Percentiles rank a stretch among this genome's conserved stretches.
phyloP scores from a whole-genome alignment of 148 eudicot genomes.

The Polygonum maritimum region DNA sequence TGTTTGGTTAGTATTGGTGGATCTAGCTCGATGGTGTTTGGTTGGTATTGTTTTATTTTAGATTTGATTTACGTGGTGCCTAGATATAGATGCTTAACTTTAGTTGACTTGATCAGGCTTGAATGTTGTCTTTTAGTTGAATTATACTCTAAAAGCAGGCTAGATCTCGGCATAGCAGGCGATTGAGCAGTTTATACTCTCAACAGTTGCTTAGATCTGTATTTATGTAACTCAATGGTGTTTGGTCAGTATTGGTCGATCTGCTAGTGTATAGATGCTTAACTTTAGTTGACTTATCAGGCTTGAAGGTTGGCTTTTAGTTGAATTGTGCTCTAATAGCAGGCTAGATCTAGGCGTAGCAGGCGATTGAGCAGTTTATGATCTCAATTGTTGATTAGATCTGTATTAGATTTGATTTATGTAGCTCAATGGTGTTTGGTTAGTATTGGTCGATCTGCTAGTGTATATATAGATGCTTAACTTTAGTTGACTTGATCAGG shows the following conservation, averaged over 20 bases:
- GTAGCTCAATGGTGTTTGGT: neutral
- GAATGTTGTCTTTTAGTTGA: neutral
- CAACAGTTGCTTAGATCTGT: neutral
- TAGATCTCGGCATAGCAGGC: too few species aligned
- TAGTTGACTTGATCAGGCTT: neutral
- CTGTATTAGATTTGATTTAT: neutral
- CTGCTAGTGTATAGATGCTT: neutral
- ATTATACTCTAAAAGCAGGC: too few species aligned
- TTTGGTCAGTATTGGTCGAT: neutral
- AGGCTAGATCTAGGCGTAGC: neutral
- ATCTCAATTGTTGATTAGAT: neutral
- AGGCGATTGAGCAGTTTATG: neutral
- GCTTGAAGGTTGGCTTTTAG: neutral
- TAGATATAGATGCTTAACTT: neutral
- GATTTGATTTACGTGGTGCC: neutral
- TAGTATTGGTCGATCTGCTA: neutral
- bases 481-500: neutral
- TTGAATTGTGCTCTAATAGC: neutral
- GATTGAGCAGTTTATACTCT: too few species aligned
- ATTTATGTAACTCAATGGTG: too few species aligned
- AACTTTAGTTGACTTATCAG: neutral
- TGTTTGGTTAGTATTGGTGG: too few species aligned
- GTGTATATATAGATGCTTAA: neutral
- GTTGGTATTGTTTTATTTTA: neutral
- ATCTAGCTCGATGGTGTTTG: neutral